Evolutionary conservation across 2,329 filamentous ascomycete genomes (phyloP).

Genomic region (Trichoderma arundinaceum): DNA sequence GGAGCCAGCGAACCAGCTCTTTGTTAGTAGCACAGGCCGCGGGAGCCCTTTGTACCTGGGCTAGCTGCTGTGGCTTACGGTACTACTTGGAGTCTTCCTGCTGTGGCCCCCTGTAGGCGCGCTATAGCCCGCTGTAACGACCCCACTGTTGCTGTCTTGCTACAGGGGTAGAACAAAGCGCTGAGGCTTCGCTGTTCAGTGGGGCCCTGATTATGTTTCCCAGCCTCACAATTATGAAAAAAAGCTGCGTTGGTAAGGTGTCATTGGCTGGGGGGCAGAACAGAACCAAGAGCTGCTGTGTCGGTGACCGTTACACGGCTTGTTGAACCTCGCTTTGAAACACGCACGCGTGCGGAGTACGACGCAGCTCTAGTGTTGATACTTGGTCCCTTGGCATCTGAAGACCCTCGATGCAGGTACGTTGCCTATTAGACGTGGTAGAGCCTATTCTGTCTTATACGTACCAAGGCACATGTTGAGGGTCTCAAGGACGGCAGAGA

Average conservation of each 20-base stretch:
- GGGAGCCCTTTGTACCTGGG: slow-evolving; percentile 3
- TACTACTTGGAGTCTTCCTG: background rate
- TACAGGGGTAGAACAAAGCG: background rate
- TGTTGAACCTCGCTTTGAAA: too few species aligned
- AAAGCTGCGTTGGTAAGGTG: slow-evolving; percentile 2
- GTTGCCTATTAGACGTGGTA: too few species aligned
- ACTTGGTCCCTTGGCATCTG: too few species aligned
- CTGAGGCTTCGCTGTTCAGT: slow-evolving; percentile 15
- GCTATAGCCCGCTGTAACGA: background rate
- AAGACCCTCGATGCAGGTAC: too few species aligned
- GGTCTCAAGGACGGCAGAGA: too few species aligned
- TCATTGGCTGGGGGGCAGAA: background rate
- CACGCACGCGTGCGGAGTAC: too few species aligned
- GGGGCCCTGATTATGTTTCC: slow-evolving; percentile 1
- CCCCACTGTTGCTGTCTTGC: background rate
- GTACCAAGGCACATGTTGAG: too few species aligned
- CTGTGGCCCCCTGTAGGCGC: background rate
- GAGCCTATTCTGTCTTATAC: too few species aligned
- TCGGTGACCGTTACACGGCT: background rate
- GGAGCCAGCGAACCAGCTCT: slow-evolving; percentile 8
- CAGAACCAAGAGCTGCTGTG: background rate
- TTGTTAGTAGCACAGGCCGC: background rate
- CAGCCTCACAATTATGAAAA: slow-evolving; percentile 11
- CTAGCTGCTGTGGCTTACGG: slow-evolving; percentile 22
- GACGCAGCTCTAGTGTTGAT: too few species aligned